Evolutionary conservation across 164 flowering plant genomes (phyloP), one percentile per base, ranked within the genome.

Genomic region (Malania oleifera): DNA sequence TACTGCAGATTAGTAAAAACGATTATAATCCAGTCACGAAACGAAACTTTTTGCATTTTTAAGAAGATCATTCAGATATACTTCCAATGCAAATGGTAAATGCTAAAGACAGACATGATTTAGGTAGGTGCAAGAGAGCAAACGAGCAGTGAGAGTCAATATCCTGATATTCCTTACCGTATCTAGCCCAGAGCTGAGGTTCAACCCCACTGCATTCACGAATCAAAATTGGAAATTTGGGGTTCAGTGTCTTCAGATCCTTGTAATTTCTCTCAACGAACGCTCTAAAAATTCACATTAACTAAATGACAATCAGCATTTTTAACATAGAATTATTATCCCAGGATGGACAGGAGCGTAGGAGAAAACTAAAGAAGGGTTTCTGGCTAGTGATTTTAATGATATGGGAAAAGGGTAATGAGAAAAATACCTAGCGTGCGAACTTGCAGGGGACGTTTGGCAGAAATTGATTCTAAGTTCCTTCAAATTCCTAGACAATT

Each of bases 171-270:
- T n/a, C n/a, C n/a, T n/a, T 70, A 89, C 91, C 96, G 65, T 76
- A 89, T 86, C 96, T 79, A 17, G 90, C 96, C 93, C 93, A 89
- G 9, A 89, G 67, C 69, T 86, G 91, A 23, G 96, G 96, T 57
- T 81, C 79, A 17, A 72, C 70, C 7, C 87, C 82, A 35, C 77
- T 74, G 75, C 83, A 76, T 65, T 90, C 97, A 13, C 97, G 90
- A 64, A 90, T 84, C 77, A 90, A 62, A 54, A 90, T 84, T 0
- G 97, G 96, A 15, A 90, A 61, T 67, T 77, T 87, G 29, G 95
- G 95, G 75, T 90, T 90, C 61, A 81, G 60, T 0, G 85, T 78
- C 78, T 87, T 90, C 69, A 90, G 66, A 55, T 87, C 96, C 77
- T 74, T 87, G 80, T 87, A 87, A 68, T 86, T 90, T 64, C 62